A percentile compares a stretch with the other conserved stretches of the same genome.
phyloP scores from a whole-genome alignment of 352 stramenopile genomes.

The Chrysophaeum taylorii region DNA sequence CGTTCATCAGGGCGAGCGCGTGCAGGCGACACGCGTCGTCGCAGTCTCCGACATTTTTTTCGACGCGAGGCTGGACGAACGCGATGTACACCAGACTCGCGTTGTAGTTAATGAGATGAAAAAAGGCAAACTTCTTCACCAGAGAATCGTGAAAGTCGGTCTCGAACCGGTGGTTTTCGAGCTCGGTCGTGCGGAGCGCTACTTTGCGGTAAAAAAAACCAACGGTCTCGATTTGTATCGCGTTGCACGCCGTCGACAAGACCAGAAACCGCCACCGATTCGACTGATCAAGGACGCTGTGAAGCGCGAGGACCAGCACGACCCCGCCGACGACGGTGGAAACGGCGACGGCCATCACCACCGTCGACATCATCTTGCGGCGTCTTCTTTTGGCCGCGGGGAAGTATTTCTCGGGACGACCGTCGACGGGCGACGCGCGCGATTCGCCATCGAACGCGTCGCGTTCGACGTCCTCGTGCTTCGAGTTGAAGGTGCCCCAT shows the following conservation, averaged over 20 bases:
- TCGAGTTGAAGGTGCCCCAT: constrained; percentile 51
- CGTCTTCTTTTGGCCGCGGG: background rate
- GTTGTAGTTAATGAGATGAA: constrained; percentile 59
- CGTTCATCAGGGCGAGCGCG: no score
- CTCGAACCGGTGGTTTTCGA: constrained; percentile 75
- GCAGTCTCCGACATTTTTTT: background rate
- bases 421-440: constrained; percentile 27
- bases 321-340: background rate
- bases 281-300: constrained; percentile 21
- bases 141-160: constrained; percentile 73
- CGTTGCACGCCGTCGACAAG: no score
- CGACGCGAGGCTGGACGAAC: background rate
- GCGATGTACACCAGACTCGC: constrained; percentile 19
- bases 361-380: constrained; percentile 3
- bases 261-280: constrained; percentile 52
- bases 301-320: background rate
- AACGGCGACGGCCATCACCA: constrained; percentile 27
- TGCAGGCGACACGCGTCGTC: background rate
- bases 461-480: constrained; percentile 21
- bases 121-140: constrained; percentile 79
- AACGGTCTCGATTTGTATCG: constrained; percentile 66
- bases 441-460: constrained; percentile 26
- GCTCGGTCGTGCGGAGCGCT: constrained; percentile 62
- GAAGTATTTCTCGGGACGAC: constrained; percentile 26
- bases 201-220: constrained; percentile 62